A percentile compares a stretch with the other conserved stretches of the same genome.
Evolutionary conservation across 768 basidiomycete genomes (phyloP).

Genomic region (Mycena venus): DNA sequence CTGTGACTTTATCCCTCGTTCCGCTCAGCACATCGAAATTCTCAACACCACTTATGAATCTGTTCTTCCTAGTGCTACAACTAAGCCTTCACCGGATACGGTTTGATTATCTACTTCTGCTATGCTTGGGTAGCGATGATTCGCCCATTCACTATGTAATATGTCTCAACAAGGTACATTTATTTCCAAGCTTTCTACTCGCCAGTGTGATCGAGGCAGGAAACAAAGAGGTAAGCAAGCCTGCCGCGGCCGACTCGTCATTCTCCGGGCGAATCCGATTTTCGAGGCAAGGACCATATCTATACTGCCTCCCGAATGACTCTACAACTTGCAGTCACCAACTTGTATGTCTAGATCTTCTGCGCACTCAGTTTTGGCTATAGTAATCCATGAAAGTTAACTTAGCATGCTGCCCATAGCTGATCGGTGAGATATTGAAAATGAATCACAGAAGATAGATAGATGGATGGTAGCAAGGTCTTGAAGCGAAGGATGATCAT

Average conservation of each 20-base stretch:
- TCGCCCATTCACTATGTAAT: conserved; percentile 1
- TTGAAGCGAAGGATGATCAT: too few species aligned
- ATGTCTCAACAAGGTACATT: neutral
- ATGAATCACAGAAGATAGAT: too few species aligned
- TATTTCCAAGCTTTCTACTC: neutral
- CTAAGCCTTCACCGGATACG: neutral
- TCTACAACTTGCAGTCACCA: neutral
- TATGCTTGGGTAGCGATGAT: neutral
- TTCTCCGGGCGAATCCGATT: neutral
- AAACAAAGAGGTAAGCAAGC: neutral
- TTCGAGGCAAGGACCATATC: neutral
- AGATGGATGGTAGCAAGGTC: too few species aligned
- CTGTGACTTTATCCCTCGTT: conserved; percentile 6
- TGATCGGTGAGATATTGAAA: too few species aligned
- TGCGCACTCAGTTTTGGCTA: neutral
- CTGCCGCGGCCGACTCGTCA: neutral
- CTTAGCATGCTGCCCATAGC: too few species aligned
- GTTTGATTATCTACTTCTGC: neutral
- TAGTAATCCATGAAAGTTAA: too few species aligned
- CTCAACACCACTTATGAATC: conserved; percentile 1
- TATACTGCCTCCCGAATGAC: neutral
- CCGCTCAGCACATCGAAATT: conserved; percentile 4
- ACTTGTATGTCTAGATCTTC: neutral
- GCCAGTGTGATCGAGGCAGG: neutral
- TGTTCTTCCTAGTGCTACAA: conserved; percentile 2